These are phyloP conservation scores for Backusella luteola DNA, from an alignment of 192 early-diverging fungal species.

Conservation along the genomic window DNA sequence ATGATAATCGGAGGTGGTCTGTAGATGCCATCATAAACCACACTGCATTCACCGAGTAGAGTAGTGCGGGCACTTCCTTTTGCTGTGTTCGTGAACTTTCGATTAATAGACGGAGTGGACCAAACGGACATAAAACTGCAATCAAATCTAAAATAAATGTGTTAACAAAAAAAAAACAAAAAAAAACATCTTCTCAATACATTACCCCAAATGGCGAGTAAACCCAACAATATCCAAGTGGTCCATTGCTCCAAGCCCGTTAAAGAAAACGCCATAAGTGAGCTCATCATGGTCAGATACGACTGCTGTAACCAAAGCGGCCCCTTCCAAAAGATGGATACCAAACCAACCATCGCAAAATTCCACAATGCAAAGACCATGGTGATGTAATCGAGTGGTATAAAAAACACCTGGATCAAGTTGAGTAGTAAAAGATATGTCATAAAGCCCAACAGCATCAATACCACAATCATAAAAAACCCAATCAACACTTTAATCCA, in stretches of 20 bases:
- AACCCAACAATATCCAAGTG: conserved; percentile 78
- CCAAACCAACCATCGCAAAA: conserved; percentile 65
- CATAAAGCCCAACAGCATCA: conserved; percentile 73
- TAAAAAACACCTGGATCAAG: conserved; percentile 48
- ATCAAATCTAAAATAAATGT: conserved; percentile 60
- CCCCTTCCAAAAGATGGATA: conserved; percentile 82
- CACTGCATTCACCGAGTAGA: conserved; percentile 70
- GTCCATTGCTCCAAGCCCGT: conserved; percentile 70
- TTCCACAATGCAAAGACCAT: conserved; percentile 82
- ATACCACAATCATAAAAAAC: conserved; percentile 72
- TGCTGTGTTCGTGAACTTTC: conserved; percentile 72
- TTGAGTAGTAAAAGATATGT: conserved; percentile 58
- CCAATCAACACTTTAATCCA: conserved; percentile 78
- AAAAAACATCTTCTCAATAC: not conserved
- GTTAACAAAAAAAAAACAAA: not conserved
- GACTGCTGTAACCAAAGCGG: conserved; percentile 73
- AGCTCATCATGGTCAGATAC: conserved; percentile 78
- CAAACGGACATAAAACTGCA: conserved; percentile 89
- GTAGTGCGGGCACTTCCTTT: conserved; percentile 74
- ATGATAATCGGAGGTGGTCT: conserved; percentile 30
- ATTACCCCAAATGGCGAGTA: conserved; percentile 82
- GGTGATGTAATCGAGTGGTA: conserved; percentile 73
- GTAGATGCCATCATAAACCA: conserved; percentile 75
- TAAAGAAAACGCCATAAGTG: conserved; percentile 79
- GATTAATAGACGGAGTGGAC: conserved; percentile 76